Evolutionary conservation across 139 green algal species (phyloP), one percentile per base, ranked within the genome.

Genomic region (Coelastrella sp.): DNA sequence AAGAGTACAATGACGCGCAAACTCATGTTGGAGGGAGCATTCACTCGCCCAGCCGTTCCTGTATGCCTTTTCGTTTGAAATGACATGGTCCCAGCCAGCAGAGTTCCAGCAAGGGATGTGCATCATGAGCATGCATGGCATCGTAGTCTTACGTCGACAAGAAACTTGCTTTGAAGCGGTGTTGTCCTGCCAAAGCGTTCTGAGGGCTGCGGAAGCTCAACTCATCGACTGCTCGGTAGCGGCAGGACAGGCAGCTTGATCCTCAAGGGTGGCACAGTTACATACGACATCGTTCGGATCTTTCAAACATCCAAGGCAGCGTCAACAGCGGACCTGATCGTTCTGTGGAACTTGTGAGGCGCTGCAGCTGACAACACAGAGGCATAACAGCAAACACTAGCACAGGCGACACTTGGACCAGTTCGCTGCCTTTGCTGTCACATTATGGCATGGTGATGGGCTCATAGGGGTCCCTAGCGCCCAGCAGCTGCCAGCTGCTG

Each of bases 401-500:
- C 15, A 76, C 15, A n/a, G 35, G 12, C 63, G 63, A 14, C 63
- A 22, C 63, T 4, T 14, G 12, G 12, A 70, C 12, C 63, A 70
- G 12, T 17, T 70, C 12, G 63, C 15, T 70, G 15, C 63, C 63
- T 70, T 70, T 14, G 6, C 6, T 70, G 63, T 22, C 12, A 17
- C 15, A 17, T 70, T 70, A 70, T 25, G 19, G 19, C 8, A 76
- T 76, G 68, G 68, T 27, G 10, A 27, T 19, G 17, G 68, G 68
- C 17, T 8, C 68, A 10, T 76, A 76, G 19, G 35, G 68, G 68
- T 24, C 68, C 68, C 68, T 27, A 25, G 15, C 10, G 7, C 7
- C 19, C 82, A 78, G 63, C 82, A 78, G 63, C 82, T 61, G 10
- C 9, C 25, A 78, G 82, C 74, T 80, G 74, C 63, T 78, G 81